These are phyloP conservation scores for Malus hybrid DNA, from an alignment of 331 rosid species.

Conservation along the genomic window DNA sequence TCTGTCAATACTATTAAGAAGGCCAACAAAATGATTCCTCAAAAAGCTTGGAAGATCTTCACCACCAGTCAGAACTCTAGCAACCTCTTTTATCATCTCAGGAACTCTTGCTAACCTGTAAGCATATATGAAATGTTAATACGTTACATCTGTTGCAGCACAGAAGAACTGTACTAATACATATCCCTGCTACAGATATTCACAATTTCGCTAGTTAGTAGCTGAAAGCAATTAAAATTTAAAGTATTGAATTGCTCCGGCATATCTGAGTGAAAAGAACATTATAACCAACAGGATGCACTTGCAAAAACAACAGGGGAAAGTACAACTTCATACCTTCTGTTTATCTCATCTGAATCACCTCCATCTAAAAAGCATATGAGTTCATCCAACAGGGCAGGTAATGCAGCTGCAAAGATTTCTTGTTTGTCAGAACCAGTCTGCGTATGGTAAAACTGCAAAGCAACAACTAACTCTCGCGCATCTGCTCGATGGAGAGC, in stretches of 20 bases:
- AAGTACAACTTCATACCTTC: slow-evolving; percentile 44
- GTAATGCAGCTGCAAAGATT: slow-evolving; percentile 79
- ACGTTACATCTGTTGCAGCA: background rate
- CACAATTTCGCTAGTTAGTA: background rate
- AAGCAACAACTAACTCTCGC: slow-evolving; percentile 48
- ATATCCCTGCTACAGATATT: background rate
- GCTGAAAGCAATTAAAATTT: background rate
- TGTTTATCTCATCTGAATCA: slow-evolving; percentile 62
- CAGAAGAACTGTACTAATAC: background rate
- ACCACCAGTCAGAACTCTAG: slow-evolving; percentile 75
- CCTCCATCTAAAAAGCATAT: slow-evolving; percentile 75
- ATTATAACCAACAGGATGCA: background rate
- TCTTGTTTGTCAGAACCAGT: slow-evolving; percentile 72
- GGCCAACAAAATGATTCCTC: slow-evolving; percentile 85
- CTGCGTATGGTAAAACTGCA: slow-evolving; percentile 73
- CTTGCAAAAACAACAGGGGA: background rate
- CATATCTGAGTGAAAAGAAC: background rate
- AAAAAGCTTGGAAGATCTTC: slow-evolving; percentile 89
- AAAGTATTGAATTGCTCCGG: background rate
- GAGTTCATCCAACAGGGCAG: slow-evolving; percentile 80
- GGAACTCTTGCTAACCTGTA: slow-evolving; percentile 83
- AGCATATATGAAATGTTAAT: slow-evolving; percentile 22
- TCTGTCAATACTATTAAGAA: slow-evolving; percentile 77
- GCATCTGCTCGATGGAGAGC: slow-evolving; percentile 72
- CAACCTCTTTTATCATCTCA: slow-evolving; percentile 70